phyloP scores from a whole-genome alignment of 2,329 filamentous ascomycete genomes.

The Colletotrichum paranaense region DNA sequence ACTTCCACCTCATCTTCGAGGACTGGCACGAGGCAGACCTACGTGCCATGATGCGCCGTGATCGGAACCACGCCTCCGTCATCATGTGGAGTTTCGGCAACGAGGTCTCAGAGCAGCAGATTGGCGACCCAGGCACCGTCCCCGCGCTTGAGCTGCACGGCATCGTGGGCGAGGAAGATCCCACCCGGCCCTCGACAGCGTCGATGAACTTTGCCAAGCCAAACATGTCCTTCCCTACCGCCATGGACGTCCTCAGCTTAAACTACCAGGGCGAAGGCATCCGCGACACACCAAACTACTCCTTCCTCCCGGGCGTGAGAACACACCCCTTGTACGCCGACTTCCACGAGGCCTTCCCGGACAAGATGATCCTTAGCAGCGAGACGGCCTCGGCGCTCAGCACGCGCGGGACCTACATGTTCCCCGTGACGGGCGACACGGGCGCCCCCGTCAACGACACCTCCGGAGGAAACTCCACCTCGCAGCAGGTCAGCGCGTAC shows the following conservation, averaged over 20 bases:
- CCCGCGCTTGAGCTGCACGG: constrained; percentile 50
- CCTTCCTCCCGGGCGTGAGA: constrained; percentile 43
- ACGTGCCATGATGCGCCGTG: constrained; percentile 61
- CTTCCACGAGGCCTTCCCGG: constrained; percentile 57
- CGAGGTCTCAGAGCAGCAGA: constrained; percentile 61
- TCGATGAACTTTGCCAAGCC: constrained; percentile 60
- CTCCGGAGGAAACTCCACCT: constrained; percentile 50
- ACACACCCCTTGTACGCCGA: constrained; percentile 47
- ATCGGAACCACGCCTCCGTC: constrained; percentile 66
- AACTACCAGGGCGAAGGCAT: constrained; percentile 68
- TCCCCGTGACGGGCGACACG: constrained; percentile 57
- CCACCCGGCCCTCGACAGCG: constrained; percentile 56
- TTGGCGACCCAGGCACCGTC: constrained; percentile 43
- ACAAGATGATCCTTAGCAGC: constrained; percentile 57
- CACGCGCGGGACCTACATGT: constrained; percentile 63
- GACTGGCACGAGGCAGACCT: constrained; percentile 67
- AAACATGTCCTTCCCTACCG: constrained; percentile 48
- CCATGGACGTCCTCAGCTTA: constrained; percentile 60
- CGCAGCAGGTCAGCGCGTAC: constrained; percentile 58
- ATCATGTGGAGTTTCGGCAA: constrained; percentile 66
- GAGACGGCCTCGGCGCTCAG: constrained; percentile 59
- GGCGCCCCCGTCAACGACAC: constrained; percentile 51
- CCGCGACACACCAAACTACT: constrained; percentile 44
- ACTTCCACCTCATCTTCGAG: constrained; percentile 62
- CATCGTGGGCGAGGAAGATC: constrained; percentile 59